These are phyloP conservation scores for Amphibolis antarctica DNA, from an alignment of 106 monocot genomes.

Conservation along the genomic window DNA sequence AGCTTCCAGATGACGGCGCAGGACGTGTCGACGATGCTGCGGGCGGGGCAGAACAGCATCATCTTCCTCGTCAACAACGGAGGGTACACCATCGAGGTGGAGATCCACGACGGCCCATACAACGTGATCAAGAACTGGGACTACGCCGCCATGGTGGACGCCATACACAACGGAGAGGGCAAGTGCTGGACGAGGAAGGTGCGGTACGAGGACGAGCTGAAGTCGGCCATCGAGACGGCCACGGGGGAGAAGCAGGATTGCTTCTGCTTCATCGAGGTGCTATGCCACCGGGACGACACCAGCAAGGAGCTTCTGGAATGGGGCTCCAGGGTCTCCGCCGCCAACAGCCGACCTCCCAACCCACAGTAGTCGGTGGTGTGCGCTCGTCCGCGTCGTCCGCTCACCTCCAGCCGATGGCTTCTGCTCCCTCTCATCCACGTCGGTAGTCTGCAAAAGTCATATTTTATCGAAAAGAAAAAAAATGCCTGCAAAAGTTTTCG, in stretches of 20 bases:
- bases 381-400: too few species aligned
- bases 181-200: too few species aligned
- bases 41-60: constrained; percentile 39
- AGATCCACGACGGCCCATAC: constrained; percentile 83
- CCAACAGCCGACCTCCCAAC: constrained; percentile 69
- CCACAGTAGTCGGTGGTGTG: too few species aligned
- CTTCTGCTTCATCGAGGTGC: constrained; percentile 80
- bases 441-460: too few species aligned
- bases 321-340: constrained; percentile 77
- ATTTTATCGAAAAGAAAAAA: too few species aligned
- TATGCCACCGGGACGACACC: constrained; percentile 74
- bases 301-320: too few species aligned
- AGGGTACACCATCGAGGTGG: constrained; percentile 75
- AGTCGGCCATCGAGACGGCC: constrained; percentile 38
- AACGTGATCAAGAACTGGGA: constrained; percentile 93
- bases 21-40: constrained; percentile 45
- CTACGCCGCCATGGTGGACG: too few species aligned
- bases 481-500: too few species aligned
- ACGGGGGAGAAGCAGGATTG: constrained; percentile 43
- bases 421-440: too few species aligned
- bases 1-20: constrained; percentile 50
- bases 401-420: too few species aligned
- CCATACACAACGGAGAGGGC: too few species aligned
- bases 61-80: constrained; percentile 82
- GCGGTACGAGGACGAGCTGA: constrained; percentile 73